phyloP scores from a whole-genome alignment of 1,284 basidiomycete genomes.

The Acaromyces ingoldii region DNA sequence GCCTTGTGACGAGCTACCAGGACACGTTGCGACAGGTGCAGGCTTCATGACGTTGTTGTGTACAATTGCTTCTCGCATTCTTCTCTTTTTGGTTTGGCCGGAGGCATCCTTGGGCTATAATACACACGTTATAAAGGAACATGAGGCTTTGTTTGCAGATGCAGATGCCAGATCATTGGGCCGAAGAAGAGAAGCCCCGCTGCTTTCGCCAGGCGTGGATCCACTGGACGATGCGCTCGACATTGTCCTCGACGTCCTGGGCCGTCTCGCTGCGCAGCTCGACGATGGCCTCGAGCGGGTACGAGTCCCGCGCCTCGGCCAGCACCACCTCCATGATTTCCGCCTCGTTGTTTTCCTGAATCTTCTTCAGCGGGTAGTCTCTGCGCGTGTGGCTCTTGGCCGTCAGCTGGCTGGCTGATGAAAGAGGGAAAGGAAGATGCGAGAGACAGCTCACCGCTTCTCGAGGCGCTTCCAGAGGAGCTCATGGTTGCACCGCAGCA shows the following conservation, averaged over 20 bases:
- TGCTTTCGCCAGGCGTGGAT: conserved; percentile 70
- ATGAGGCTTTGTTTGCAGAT: too few relatives aligned
- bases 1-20: conserved; percentile 12
- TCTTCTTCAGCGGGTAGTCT: conserved; percentile 82
- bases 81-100: neutral
- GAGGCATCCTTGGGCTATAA: neutral
- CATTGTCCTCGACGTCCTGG: conserved; percentile 80
- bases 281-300: conserved; percentile 77
- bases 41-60: too few relatives aligned
- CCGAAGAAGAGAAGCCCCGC: conserved; percentile 21
- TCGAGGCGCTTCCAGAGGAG: conserved; percentile 90
- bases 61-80: too few relatives aligned
- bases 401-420: too few relatives aligned
- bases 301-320: conserved; percentile 81
- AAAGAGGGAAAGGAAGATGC: neutral
- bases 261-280: conserved; percentile 74
- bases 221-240: conserved; percentile 79
- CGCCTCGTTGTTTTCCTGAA: conserved; percentile 95
- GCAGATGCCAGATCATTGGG: too few relatives aligned
- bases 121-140: too few relatives aligned
- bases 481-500: conserved; percentile 82
- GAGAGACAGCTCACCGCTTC: conserved; percentile 61
- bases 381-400: too few relatives aligned
- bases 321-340: conserved; percentile 95
- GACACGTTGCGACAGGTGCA: conserved; percentile 6